phyloP scores from a whole-genome alignment of 352 stramenopile genomes.

The Aphanomyces stellatus region DNA sequence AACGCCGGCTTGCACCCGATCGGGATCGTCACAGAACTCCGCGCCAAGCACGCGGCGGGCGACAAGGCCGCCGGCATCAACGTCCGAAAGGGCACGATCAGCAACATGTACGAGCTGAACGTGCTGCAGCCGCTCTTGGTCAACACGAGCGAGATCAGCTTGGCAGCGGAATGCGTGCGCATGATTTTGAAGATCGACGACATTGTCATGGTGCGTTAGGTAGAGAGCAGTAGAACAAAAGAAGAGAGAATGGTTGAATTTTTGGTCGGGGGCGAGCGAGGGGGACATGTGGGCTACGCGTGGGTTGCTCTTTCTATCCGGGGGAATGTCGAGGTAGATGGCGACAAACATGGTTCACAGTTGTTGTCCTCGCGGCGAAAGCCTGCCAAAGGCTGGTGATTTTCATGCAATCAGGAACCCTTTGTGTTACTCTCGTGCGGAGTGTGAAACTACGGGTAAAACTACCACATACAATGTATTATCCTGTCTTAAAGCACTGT shows the following conservation, averaged over 20 bases:
- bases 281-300: too few species aligned
- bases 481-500: too few species aligned
- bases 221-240: conserved; percentile 8
- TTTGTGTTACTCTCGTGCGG: too few species aligned
- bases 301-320: too few species aligned
- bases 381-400: too few species aligned
- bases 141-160: conserved; percentile 94
- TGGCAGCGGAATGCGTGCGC: conserved; percentile 97
- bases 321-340: too few species aligned
- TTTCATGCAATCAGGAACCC: too few species aligned
- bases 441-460: too few species aligned
- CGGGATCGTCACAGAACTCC: conserved; percentile 96
- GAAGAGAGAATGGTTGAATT: background rate
- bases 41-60: conserved; percentile 90
- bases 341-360: too few species aligned
- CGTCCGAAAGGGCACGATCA: conserved; percentile 93
- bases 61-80: conserved; percentile 93
- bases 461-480: too few species aligned
- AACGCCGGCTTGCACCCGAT: conserved; percentile 99
- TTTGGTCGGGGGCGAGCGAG: too few species aligned
- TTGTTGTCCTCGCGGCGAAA: too few species aligned
- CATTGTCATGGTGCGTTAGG: conserved; percentile 94
- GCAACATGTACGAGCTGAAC: conserved; percentile 98
- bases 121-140: conserved; percentile 99
- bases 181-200: conserved; percentile 99